Percentiles rank a stretch among this genome's conserved stretches.
These are phyloP conservation scores for Usnea hakonensis DNA, from an alignment of 495 filamentous ascomycete species.

Conservation along the genomic window DNA sequence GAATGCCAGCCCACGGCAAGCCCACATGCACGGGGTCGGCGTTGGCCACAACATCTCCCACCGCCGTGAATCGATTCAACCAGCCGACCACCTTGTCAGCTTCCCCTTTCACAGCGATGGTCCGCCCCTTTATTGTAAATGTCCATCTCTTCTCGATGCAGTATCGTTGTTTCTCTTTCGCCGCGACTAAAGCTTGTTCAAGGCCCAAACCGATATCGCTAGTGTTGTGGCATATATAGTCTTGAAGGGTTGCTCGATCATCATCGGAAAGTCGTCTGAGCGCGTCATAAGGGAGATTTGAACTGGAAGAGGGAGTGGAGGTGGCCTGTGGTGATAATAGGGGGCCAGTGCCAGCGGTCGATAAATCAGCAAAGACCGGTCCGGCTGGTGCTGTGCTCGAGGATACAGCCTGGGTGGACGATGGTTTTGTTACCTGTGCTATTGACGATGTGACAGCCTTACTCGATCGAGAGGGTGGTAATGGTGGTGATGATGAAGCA, in stretches of 20 bases:
- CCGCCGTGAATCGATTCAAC: slow-evolving; percentile 4
- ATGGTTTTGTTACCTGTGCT: slow-evolving; percentile 1
- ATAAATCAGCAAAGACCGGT: slow-evolving; percentile 1
- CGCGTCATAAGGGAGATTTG: slow-evolving; percentile 4
- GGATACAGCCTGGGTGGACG: neutral
- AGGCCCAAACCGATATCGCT: neutral
- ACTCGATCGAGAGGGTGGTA: neutral
- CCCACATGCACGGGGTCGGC: neutral
- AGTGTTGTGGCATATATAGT: neutral
- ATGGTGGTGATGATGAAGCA: slow-evolving; percentile 1
- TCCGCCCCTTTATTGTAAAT: slow-evolving; percentile 6
- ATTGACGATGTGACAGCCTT: neutral
- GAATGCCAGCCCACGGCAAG: slow-evolving; percentile 8
- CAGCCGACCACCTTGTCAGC: slow-evolving; percentile 6
- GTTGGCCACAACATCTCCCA: neutral
- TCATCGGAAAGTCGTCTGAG: neutral
- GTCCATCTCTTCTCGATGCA: slow-evolving; percentile 7
- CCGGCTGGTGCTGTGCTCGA: neutral
- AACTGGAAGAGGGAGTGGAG: neutral
- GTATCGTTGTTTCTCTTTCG: slow-evolving; percentile 1
- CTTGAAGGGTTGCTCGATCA: neutral
- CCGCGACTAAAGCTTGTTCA: neutral
- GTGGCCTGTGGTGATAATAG: neutral
- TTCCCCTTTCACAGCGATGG: slow-evolving; percentile 5
- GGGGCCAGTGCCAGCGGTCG: neutral